phyloP scores from a whole-genome alignment of 257 asterid species.

The Nicotiana benthamiana region DNA sequence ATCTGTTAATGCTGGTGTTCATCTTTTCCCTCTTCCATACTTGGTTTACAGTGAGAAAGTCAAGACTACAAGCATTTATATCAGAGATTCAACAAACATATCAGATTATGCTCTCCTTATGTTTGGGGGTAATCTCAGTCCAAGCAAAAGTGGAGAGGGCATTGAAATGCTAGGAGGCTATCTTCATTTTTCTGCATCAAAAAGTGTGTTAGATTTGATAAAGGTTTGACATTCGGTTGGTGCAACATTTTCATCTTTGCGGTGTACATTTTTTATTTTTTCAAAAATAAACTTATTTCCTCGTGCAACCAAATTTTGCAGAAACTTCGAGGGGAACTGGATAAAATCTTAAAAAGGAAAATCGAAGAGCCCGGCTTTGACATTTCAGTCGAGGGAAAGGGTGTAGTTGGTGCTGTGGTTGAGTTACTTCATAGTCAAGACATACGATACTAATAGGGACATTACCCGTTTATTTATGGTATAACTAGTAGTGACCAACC shows the following conservation, averaged over 20 bases:
- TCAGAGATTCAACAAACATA: conserved; percentile 85
- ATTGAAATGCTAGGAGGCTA: conserved; percentile 97
- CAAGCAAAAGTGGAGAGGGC: conserved; percentile 65
- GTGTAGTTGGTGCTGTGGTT: conserved; percentile 66
- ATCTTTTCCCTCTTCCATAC: conserved; percentile 80
- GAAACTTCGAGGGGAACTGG: conserved; percentile 85
- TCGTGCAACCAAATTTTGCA: conserved; percentile 21
- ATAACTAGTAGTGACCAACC: background rate
- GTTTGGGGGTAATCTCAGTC: conserved; percentile 93
- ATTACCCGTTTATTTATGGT: background rate
- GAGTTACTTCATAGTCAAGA: conserved; percentile 77
- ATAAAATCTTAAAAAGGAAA: conserved; percentile 72
- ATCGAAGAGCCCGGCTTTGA: conserved; percentile 73
- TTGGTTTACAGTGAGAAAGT: conserved; percentile 92
- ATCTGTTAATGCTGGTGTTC: conserved; percentile 77
- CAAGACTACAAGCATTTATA: conserved; percentile 59
- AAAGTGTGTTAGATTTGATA: conserved; percentile 66
- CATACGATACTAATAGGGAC: conserved; percentile 21
- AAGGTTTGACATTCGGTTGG: conserved; percentile 25
- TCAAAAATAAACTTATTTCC: background rate
- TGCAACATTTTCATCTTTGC: background rate
- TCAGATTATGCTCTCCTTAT: conserved; percentile 85
- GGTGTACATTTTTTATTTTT: too few species aligned
- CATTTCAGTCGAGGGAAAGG: conserved; percentile 60
- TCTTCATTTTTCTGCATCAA: conserved; percentile 87